Evolutionary conservation across 179 eudicot genomes (phyloP).

Genomic region (Vitellaria paradoxa): DNA sequence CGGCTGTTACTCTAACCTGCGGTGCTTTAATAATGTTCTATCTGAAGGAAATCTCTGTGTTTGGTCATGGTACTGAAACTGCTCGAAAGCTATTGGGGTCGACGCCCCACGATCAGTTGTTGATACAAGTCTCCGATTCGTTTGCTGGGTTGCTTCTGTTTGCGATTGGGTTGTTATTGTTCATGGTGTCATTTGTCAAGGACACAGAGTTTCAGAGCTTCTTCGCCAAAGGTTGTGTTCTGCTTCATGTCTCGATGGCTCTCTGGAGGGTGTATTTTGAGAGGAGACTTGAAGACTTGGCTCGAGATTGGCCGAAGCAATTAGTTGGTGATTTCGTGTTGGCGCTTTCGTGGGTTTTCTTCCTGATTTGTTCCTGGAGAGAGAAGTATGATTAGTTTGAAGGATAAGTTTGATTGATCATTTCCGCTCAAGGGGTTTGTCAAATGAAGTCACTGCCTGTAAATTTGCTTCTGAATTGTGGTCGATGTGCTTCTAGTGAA

Average conservation of each 20-base stretch:
- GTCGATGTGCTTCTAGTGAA: not conserved
- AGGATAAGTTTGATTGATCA: not conserved
- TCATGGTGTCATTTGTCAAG: conserved; percentile 43
- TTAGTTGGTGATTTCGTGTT: conserved; percentile 33
- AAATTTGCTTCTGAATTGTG: not conserved
- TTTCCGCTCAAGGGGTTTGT: not conserved
- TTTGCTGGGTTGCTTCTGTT: conserved; percentile 39
- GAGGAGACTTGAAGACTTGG: conserved; percentile 38
- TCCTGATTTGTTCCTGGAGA: conserved; percentile 32
- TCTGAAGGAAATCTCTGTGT: conserved; percentile 33
- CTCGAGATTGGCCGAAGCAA: conserved; percentile 38
- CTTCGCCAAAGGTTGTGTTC: conserved; percentile 45
- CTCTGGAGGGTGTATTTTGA: conserved; percentile 39
- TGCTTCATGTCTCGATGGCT: conserved; percentile 37
- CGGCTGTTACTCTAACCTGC: conserved; percentile 25
- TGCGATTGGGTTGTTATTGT: conserved; percentile 33
- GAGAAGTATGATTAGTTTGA: conserved; percentile 36
- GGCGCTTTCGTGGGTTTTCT: conserved; percentile 39
- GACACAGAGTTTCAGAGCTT: conserved; percentile 42
- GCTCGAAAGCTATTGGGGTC: conserved; percentile 40
- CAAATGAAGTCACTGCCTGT: not conserved
- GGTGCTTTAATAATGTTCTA: conserved; percentile 41
- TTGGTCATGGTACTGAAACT: conserved; percentile 41
- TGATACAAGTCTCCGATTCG: conserved; percentile 36
- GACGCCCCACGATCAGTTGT: conserved; percentile 39